Base-by-base conservation (phyloP, 495 filamentous ascomycete genomes). In the Talaromyces adpressus region DNA sequence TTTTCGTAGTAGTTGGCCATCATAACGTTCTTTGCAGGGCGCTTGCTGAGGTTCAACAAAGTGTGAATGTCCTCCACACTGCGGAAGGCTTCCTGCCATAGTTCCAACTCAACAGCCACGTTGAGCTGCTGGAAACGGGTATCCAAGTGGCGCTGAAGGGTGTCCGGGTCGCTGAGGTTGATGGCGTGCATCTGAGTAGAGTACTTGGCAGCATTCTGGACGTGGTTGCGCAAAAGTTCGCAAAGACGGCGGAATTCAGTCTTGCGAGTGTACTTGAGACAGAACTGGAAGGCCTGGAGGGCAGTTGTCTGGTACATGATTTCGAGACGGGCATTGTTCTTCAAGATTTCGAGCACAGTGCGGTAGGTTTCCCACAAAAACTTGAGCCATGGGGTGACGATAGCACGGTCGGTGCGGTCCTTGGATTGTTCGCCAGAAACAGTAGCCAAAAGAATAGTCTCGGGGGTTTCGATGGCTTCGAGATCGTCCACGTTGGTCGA, bases 1-100 rank as follows among this genome's bases (percentile, higher is more conserved):
- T 97, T 97, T 83, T 98, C 95, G 79, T 98, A 98, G 85, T 98
- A 98, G 79, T 98, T 98, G 75, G 95, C 94, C 94, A 98, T 98
- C 93, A 98, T 97, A 66, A 97, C 84, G 75, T 97, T 97, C 88
- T 97, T 97, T n/a, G 94, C 89, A 45, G 92, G 93, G 58, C 93
- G 90, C 85, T 98, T 98, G 91, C 94, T 98, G 64, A 98, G 85
- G 82, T 88, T 98, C 66, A 98, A 85, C 63, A 98, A 86, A n/a
- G 91, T 97, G 78, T 98, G 94, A 68, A 98, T 98, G 77, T 98
- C 94, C 76, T 98, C 94, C 59, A 98, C 92, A 71, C 92, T 97
- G 69, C 93, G 88, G 87, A 98, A 98, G 65, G 94, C 94, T 80
- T 98, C 94, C 77, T 98, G 94, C 95, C 94, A 98, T 52, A 98